These are phyloP conservation scores for Syzygium syzygioides DNA, from an alignment of 441 rosid species.

Conservation along the genomic window DNA sequence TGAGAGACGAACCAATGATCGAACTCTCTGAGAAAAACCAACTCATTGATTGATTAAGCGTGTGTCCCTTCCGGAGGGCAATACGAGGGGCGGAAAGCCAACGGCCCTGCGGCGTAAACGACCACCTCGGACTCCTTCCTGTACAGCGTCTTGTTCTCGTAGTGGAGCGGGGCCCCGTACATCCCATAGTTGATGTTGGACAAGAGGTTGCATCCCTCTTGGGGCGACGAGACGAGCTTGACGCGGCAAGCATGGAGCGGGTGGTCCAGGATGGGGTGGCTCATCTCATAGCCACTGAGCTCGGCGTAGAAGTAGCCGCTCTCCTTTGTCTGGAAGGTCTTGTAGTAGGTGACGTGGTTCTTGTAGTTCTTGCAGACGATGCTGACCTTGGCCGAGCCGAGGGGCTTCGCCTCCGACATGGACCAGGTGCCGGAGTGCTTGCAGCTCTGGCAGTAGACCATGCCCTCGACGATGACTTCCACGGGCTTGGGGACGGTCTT, in stretches of 20 bases:
- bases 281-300: constrained; percentile 51
- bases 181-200: constrained; percentile 71
- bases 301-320: constrained; percentile 70
- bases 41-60: not conserved
- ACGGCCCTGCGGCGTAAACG: constrained; percentile 72
- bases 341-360: constrained; percentile 54
- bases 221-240: constrained; percentile 72
- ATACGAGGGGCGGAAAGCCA: constrained; percentile 72
- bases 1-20: too few species aligned
- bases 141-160: constrained; percentile 39
- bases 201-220: constrained; percentile 49
- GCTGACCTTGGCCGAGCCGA: constrained; percentile 65
- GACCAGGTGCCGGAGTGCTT: constrained; percentile 67
- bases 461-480: constrained; percentile 67
- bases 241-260: constrained; percentile 73
- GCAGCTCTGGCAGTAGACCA: constrained; percentile 82
- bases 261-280: constrained; percentile 46
- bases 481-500: constrained; percentile 7
- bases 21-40: too few species aligned
- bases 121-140: constrained; percentile 42
- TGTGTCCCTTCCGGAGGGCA: constrained; percentile 30
- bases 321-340: constrained; percentile 44
- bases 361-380: constrained; percentile 63
- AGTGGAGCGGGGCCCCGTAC: constrained; percentile 55
- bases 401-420: constrained; percentile 50